A percentile compares a stretch with the other conserved stretches of the same genome.
phyloP scores from a whole-genome alignment of 306 rosid genomes.

The Prunus mume region DNA sequence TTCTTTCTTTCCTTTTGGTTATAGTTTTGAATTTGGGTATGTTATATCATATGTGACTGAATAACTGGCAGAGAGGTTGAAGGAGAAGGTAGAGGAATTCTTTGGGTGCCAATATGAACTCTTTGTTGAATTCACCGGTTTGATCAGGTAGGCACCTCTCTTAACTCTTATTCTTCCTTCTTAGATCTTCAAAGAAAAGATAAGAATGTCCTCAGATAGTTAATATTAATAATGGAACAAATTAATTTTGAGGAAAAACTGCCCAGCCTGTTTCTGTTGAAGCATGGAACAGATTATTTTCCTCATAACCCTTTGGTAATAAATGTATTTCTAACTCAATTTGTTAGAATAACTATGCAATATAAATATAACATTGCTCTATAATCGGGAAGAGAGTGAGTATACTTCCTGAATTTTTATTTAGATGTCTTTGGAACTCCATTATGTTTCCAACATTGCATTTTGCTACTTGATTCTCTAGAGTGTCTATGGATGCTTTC shows the following conservation, averaged over 20 bases:
- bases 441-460: background rate
- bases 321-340: no score
- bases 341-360: no score
- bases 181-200: background rate
- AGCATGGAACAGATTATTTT: no score
- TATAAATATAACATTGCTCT: no score
- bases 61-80: slow-evolving; percentile 67
- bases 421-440: background rate
- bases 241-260: no score
- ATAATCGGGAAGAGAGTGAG: background rate
- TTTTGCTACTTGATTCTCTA: background rate
- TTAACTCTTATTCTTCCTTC: background rate
- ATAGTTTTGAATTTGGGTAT: background rate
- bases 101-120: slow-evolving; percentile 79
- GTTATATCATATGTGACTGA: background rate
- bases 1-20: background rate
- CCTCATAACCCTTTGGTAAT: no score
- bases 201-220: background rate
- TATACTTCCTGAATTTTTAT: background rate
- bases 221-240: background rate
- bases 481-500: background rate
- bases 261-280: no score
- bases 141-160: slow-evolving; percentile 57
- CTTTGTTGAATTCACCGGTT: slow-evolving; percentile 84
- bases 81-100: slow-evolving; percentile 81